Conservation (phyloP, 2,329 filamentous ascomycete genomes). For the Pseudogymnoascus sp. region DNA sequence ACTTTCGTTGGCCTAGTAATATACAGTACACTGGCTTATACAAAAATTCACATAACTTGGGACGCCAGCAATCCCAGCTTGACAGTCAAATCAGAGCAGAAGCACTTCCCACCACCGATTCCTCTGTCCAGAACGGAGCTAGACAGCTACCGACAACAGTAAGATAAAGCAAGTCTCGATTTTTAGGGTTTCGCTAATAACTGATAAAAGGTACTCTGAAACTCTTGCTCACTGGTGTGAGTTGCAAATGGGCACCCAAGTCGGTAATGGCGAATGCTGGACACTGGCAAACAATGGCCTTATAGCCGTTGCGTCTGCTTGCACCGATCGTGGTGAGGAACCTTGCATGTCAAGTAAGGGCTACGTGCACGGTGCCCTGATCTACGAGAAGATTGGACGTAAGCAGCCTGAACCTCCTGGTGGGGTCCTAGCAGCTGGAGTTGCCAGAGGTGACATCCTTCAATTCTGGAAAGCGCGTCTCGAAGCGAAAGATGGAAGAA, state of each 20-base stretch:
- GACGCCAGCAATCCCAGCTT: slow-evolving; percentile 25
- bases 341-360: slow-evolving; percentile 27
- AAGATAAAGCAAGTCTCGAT: not conserved
- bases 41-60: slow-evolving; percentile 31
- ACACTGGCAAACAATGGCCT: slow-evolving; percentile 29
- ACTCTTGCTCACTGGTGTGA: slow-evolving; percentile 28
- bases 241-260: slow-evolving; percentile 24
- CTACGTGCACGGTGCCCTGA: slow-evolving; percentile 27
- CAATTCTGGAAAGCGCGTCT: slow-evolving; percentile 28
- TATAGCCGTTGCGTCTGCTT: slow-evolving; percentile 20
- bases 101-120: slow-evolving; percentile 25
- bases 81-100: slow-evolving; percentile 29
- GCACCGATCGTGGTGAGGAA: slow-evolving; percentile 20
- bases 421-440: slow-evolving; percentile 22
- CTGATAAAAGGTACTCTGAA: slow-evolving; percentile 23
- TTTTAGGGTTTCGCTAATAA: not conserved
- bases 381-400: slow-evolving; percentile 25
- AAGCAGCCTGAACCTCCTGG: slow-evolving; percentile 18
- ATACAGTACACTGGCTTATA: slow-evolving; percentile 27
- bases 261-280: slow-evolving; percentile 34
- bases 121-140: slow-evolving; percentile 20
- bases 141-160: slow-evolving; percentile 16
- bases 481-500: slow-evolving; percentile 21
- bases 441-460: slow-evolving; percentile 30
- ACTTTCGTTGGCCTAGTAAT: slow-evolving; percentile 27